A percentile compares a stretch with the other conserved stretches of the same genome.
Evolutionary conservation across 768 basidiomycete genomes (phyloP).

Genomic region (Podaxis sp.): DNA sequence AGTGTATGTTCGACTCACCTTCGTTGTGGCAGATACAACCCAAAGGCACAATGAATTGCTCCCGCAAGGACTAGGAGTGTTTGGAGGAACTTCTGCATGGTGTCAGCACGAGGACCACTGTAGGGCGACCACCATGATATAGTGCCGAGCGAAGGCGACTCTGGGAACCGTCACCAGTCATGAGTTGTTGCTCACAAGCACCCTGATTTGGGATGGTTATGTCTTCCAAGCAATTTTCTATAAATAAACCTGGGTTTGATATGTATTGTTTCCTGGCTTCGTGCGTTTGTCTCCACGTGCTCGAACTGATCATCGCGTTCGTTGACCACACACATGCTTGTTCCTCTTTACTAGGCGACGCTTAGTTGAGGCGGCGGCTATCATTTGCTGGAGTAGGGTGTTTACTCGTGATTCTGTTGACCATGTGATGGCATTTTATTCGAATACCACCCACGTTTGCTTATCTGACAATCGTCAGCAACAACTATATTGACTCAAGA

Average conservation of each 20-base stretch:
- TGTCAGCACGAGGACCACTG: background rate
- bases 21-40: background rate
- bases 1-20: background rate
- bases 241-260: background rate
- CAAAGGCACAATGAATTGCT: background rate
- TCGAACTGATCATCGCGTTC: background rate
- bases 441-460: background rate
- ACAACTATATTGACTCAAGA: background rate
- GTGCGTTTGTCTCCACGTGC: background rate
- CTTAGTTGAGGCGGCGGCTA: background rate
- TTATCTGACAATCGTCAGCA: background rate
- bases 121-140: background rate
- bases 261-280: background rate
- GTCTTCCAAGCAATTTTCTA: background rate
- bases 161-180: background rate
- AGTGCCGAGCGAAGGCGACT: background rate
- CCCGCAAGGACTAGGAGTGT: background rate
- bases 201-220: slow-evolving; percentile 3
- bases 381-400: background rate
- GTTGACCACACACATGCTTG: background rate
- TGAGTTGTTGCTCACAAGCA: background rate
- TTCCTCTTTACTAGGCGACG: background rate
- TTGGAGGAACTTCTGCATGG: background rate
- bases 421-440: background rate
- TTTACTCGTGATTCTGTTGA: background rate